phyloP scores from a whole-genome alignment of 2,329 filamentous ascomycete genomes.

The Colletotrichum viniferum region DNA sequence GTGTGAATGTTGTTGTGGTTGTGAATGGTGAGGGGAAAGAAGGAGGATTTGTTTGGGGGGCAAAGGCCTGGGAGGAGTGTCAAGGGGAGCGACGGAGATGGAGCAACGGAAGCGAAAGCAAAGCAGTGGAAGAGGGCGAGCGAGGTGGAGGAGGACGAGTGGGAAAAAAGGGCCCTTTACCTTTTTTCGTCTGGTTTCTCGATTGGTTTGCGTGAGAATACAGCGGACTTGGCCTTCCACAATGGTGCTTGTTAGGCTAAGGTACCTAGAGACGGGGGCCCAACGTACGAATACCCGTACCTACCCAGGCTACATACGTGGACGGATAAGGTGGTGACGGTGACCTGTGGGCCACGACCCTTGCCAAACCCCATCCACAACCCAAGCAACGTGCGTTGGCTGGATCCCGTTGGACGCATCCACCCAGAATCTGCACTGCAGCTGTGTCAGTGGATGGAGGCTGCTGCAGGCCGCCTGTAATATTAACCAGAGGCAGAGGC shows the following conservation, averaged over 20 bases:
- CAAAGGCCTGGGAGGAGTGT: slow-evolving; percentile 1
- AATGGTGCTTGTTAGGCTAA: neutral
- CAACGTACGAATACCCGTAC: neutral
- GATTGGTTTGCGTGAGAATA: neutral
- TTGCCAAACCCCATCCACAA: neutral
- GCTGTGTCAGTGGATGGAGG: neutral
- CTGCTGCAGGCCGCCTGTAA: slow-evolving; percentile 16
- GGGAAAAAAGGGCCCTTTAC: slow-evolving; percentile 6
- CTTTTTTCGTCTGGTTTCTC: neutral
- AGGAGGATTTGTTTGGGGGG: slow-evolving; percentile 10
- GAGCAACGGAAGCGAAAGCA: neutral
- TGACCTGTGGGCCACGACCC: neutral
- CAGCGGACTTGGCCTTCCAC: neutral
- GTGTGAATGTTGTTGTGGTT: neutral
- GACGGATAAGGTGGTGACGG: neutral
- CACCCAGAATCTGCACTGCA: neutral
- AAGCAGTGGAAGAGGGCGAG: neutral
- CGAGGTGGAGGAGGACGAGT: neutral
- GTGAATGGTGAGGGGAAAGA: slow-evolving; percentile 22
- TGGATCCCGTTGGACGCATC: neutral
- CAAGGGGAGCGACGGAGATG: slow-evolving; percentile 2
- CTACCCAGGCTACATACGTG: neutral
- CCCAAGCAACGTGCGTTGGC: slow-evolving; percentile 20
- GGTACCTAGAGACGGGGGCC: neutral
- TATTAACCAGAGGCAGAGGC: slow-evolving; percentile 7